These are phyloP conservation scores for Sindora glabra DNA, from an alignment of 306 rosid species.

Conservation along the genomic window DNA sequence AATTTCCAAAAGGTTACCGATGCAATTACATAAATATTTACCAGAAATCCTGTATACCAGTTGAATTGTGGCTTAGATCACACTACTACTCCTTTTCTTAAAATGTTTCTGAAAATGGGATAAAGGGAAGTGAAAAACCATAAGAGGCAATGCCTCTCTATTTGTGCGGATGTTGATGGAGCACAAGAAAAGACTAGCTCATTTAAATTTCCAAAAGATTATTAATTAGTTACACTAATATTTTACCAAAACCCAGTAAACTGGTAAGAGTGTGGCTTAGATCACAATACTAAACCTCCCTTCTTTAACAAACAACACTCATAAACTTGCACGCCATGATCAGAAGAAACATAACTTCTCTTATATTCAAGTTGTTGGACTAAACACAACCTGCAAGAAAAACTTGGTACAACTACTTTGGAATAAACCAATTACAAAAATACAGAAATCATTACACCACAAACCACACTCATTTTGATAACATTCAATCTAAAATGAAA, in stretches of 20 bases:
- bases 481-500: not conserved
- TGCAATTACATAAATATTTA: too few species aligned
- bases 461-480: not conserved
- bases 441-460: not conserved
- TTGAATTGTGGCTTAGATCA: too few species aligned
- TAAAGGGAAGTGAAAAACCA: not conserved
- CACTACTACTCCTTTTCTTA: too few species aligned
- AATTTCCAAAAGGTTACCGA: too few species aligned
- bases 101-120: too few species aligned
- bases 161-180: too few species aligned
- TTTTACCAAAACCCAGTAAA: not conserved
- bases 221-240: not conserved
- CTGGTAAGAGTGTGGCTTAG: not conserved
- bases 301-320: too few species aligned
- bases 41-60: too few species aligned
- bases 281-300: not conserved
- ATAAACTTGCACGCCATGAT: too few species aligned
- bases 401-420: not conserved
- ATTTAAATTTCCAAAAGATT: not conserved
- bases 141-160: not conserved
- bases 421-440: not conserved
- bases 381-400: not conserved
- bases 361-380: not conserved
- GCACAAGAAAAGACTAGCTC: not conserved
- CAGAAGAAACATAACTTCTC: too few species aligned